Conservation (phyloP, 352 stramenopile genomes). For the Peronospora farinosa region DNA sequence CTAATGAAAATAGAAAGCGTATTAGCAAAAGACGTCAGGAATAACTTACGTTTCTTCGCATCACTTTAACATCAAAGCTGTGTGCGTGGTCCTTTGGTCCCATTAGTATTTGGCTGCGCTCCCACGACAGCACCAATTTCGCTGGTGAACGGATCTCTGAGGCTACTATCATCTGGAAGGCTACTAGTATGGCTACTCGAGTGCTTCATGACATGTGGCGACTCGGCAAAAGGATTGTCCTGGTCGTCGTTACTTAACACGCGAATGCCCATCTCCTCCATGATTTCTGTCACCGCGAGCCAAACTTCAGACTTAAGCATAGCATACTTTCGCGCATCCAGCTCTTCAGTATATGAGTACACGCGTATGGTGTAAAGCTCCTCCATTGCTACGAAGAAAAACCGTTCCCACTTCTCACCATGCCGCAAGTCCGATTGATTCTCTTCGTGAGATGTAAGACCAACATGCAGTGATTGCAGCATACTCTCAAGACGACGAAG, state of each 20-base stretch:
- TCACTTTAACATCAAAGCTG: conserved; percentile 30
- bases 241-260: conserved; percentile 39
- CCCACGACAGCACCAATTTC: conserved; percentile 60
- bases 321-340: conserved; percentile 81
- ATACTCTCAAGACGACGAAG: conserved; percentile 63
- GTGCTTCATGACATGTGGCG: conserved; percentile 26
- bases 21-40: conserved; percentile 7
- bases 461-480: conserved; percentile 79
- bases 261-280: conserved; percentile 70
- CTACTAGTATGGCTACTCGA: conserved; percentile 20
- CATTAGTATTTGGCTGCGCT: conserved; percentile 20
- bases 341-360: conserved; percentile 85
- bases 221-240: conserved; percentile 39
- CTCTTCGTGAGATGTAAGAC: conserved; percentile 82
- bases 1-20: conserved; percentile 8
- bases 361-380: conserved; percentile 74
- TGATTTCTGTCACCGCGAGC: conserved; percentile 85
- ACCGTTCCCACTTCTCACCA: conserved; percentile 76
- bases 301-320: conserved; percentile 88
- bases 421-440: conserved; percentile 73
- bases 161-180: conserved; percentile 16
- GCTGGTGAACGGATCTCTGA: conserved; percentile 42
- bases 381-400: conserved; percentile 86
- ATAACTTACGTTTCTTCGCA: conserved; percentile 18
- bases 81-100: conserved; percentile 31